A percentile compares a stretch with the other conserved stretches of the same genome.
phyloP scores from a whole-genome alignment of 1,284 basidiomycete species.

The Boletus smithii region DNA sequence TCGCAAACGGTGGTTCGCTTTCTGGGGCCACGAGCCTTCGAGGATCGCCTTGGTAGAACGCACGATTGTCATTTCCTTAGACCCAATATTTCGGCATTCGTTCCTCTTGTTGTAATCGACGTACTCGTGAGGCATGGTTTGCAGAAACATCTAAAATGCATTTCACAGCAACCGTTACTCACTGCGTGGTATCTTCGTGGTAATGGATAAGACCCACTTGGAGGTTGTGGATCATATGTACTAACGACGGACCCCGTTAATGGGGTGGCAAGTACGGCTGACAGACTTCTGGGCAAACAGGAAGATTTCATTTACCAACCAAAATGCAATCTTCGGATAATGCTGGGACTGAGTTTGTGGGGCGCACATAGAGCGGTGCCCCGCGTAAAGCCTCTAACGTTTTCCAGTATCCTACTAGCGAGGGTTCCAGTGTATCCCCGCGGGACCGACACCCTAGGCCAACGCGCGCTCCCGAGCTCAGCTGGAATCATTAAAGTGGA shows the following conservation, averaged over 20 bases:
- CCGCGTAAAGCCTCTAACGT: too few relatives aligned
- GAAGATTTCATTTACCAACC: slow-evolving; percentile 7
- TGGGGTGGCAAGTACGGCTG: too few relatives aligned
- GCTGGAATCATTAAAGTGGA: background rate
- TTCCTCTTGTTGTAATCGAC: slow-evolving; percentile 9
- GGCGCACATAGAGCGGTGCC: slow-evolving; percentile 10
- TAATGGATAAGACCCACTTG: too few relatives aligned
- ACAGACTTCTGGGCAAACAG: too few relatives aligned
- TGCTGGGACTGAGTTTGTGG: slow-evolving; percentile 1
- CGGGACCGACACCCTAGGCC: slow-evolving; percentile 6
- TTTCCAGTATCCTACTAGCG: too few relatives aligned
- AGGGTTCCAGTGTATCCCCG: background rate
- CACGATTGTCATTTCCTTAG: slow-evolving; percentile 1
- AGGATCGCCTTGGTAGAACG: slow-evolving; percentile 49
- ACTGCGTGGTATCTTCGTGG: background rate
- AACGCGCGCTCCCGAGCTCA: background rate
- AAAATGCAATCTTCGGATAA: slow-evolving; percentile 6
- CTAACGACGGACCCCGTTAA: too few relatives aligned
- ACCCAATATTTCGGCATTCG: background rate
- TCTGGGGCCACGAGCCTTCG: slow-evolving; percentile 37
- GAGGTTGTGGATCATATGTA: too few relatives aligned
- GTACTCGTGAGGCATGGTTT: slow-evolving; percentile 2
- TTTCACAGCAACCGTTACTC: too few relatives aligned
- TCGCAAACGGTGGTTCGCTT: slow-evolving; percentile 44
- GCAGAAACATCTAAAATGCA: background rate